Conservation (phyloP, 305 asterid genomes). For the Fraxinus ornus region DNA sequence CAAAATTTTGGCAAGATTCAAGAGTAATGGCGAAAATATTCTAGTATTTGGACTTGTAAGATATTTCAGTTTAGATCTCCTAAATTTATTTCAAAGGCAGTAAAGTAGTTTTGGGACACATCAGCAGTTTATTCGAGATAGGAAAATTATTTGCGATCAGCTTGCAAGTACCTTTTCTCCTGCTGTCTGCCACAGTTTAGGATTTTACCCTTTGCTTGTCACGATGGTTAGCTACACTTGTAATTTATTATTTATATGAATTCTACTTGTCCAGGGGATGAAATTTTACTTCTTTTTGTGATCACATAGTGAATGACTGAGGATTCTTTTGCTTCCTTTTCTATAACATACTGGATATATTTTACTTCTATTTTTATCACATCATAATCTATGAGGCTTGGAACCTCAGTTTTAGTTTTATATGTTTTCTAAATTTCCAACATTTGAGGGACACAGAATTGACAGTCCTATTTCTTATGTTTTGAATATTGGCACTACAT, state of each 20-base stretch:
- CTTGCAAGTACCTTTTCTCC: neutral
- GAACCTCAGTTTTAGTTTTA: neutral
- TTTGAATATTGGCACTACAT: neutral
- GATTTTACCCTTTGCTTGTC: neutral
- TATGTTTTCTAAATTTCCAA: neutral
- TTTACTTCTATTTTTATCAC: neutral
- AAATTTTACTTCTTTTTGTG: neutral
- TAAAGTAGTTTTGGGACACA: neutral
- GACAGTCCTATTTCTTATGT: neutral
- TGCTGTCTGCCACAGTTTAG: neutral
- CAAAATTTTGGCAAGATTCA: neutral
- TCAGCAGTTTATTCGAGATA: neutral
- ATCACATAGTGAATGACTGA: neutral
- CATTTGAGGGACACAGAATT: neutral
- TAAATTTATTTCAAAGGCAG: neutral
- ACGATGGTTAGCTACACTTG: neutral
- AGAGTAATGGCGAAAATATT: neutral
- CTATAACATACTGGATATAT: neutral
- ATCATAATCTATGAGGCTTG: neutral
- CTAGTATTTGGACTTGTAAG: neutral
- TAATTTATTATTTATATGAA: neutral
- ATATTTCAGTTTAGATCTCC: neutral
- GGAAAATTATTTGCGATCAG: neutral
- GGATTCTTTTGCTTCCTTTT: neutral
- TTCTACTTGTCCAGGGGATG: neutral